These are phyloP conservation scores for Simplicillium aogashimaense DNA, from an alignment of 2,329 filamentous ascomycete species.

Conservation along the genomic window DNA sequence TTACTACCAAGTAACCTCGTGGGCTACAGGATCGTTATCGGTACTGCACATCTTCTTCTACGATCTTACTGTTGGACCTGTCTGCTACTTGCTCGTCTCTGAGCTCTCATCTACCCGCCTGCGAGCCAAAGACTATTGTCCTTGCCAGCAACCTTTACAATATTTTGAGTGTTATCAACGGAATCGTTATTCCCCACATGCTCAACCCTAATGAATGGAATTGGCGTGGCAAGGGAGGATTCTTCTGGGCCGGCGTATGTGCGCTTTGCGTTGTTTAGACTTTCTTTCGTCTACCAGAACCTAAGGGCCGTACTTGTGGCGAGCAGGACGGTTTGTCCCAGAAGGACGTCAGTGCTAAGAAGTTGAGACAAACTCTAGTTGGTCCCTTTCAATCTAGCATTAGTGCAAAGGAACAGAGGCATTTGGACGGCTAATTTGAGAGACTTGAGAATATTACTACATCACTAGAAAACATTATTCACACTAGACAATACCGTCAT, in stretches of 20 bases:
- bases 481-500: too few species aligned
- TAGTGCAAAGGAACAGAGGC: too few species aligned
- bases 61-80: conserved; percentile 22
- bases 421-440: too few species aligned
- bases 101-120: conserved; percentile 23
- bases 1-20: conserved; percentile 14
- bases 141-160: conserved; percentile 20
- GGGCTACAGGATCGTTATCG: too few species aligned
- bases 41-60: conserved; percentile 16
- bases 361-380: conserved; percentile 12
- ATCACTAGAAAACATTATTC: too few species aligned
- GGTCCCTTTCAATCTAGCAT: background rate
- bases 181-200: conserved; percentile 12
- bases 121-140: conserved; percentile 20
- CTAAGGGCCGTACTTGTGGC: conserved; percentile 16
- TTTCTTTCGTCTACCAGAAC: conserved; percentile 30
- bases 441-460: too few species aligned
- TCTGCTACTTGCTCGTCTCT: conserved; percentile 21
- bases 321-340: conserved; percentile 21
- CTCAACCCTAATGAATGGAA: conserved; percentile 23
- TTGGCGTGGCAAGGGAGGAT: conserved; percentile 26
- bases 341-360: conserved; percentile 19
- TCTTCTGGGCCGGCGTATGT: conserved; percentile 24
- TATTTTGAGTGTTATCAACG: conserved; percentile 12
- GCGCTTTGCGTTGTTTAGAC: conserved; percentile 31